Evolutionary conservation across 805 yeast species (phyloP).

Genomic region (Myxozyma melibiosi): DNA sequence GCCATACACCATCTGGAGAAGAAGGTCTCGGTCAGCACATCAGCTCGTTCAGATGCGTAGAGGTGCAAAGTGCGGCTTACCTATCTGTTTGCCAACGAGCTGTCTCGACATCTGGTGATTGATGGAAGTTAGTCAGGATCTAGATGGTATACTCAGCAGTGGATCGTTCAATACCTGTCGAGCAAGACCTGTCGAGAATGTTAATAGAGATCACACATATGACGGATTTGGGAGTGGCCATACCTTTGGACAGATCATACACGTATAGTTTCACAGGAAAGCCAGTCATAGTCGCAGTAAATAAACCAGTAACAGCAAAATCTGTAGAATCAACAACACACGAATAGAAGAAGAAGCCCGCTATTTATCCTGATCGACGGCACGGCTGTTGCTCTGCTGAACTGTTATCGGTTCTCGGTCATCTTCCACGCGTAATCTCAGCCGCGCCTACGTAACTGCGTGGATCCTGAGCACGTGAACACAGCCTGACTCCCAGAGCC

Average conservation of each 20-base stretch:
- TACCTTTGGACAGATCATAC: conserved; percentile 57
- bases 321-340: not conserved
- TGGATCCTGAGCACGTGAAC: not conserved
- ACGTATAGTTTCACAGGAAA: conserved; percentile 56
- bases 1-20: conserved; percentile 63
- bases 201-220: not conserved
- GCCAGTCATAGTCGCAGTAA: not conserved
- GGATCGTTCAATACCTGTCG: conserved; percentile 40
- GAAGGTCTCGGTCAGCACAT: not conserved
- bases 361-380: not conserved
- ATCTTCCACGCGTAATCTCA: not conserved
- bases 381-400: not conserved
- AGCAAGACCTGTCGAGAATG: conserved; percentile 53
- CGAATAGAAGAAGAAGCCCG: not conserved
- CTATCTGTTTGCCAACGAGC: conserved; percentile 51
- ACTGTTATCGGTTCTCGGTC: not conserved
- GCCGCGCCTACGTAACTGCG: not conserved
- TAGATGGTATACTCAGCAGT: not conserved
- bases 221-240: not conserved
- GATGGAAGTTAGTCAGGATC: not conserved
- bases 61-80: conserved; percentile 18
- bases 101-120: conserved; percentile 44
- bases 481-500: not conserved
- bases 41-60: too few species aligned
- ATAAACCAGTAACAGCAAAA: not conserved